Percentiles rank a stretch among this genome's conserved stretches.
These are phyloP conservation scores for Salix caprea DNA, from an alignment of 345 rosid genomes.

Conservation along the genomic window DNA sequence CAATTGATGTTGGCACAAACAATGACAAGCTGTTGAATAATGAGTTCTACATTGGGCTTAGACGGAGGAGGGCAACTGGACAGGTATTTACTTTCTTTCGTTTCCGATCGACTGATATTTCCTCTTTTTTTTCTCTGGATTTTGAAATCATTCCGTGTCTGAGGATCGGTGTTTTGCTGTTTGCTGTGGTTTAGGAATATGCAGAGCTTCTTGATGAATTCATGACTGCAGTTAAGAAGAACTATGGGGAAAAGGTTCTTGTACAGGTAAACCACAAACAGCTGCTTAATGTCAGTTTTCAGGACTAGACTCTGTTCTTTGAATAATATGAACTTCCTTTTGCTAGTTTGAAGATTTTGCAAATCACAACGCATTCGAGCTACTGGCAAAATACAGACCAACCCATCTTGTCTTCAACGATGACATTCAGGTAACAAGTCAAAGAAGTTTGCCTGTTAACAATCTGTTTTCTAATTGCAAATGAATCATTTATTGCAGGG, in stretches of 20 bases:
- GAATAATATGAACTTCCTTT: not conserved
- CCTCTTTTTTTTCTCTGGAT: too few species aligned
- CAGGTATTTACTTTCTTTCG: slow-evolving; percentile 8
- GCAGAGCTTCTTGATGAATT: slow-evolving; percentile 70
- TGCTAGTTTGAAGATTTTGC: slow-evolving; percentile 97
- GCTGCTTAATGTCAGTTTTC: not conserved
- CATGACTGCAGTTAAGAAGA: slow-evolving; percentile 87
- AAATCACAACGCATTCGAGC: slow-evolving; percentile 86
- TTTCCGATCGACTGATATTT: not conserved
- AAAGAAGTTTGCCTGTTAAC: not conserved
- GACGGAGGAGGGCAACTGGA: slow-evolving; percentile 31
- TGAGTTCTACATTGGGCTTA: slow-evolving; percentile 35
- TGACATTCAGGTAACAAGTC: slow-evolving; percentile 68
- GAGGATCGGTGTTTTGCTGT: not conserved
- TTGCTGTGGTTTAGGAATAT: slow-evolving; percentile 53
- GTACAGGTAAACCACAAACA: slow-evolving; percentile 48
- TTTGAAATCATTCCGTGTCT: not conserved
- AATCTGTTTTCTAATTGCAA: not conserved
- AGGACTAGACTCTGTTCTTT: not conserved
- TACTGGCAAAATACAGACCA: slow-evolving; percentile 67
- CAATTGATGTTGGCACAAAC: slow-evolving; percentile 37
- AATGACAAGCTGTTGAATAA: slow-evolving; percentile 27
- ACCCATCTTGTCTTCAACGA: slow-evolving; percentile 94
- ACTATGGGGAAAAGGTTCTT: slow-evolving; percentile 85
- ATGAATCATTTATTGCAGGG: slow-evolving; percentile 46